Evolutionary conservation across 2,329 filamentous ascomycete genomes (phyloP), one percentile per base, ranked within the genome.

Genomic region (Stagonosporopsis tanaceti): DNA sequence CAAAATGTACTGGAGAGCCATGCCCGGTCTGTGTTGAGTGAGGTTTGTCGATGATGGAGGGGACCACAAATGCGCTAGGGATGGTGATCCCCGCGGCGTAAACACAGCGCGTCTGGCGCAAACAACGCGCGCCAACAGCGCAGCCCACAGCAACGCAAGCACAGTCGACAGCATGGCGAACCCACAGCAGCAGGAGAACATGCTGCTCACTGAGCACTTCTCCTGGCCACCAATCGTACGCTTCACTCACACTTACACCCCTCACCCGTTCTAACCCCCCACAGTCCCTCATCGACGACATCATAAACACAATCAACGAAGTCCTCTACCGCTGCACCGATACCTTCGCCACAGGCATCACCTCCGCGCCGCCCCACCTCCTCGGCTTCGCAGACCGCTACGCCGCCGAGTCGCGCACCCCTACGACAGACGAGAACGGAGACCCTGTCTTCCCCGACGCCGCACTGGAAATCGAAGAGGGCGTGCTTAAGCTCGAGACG

Each of bases 231-330:
- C 94, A 27, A 87, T 97, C 65, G 93, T 96, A 79, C 72, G 90
- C 62, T 15, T 12, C 12, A 6, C 12, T 3, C 30, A 9, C 30
- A 6, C 30, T 32, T 32, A 12, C 12, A 32, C 14, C 24, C 6
- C n/a, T 6, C 9, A 28, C 12, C 27, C 27, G 6, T 11, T 6
- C 41, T 53, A 34, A 53, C 8, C 15, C 6, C 6, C 12, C 3
- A 6, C 20, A 53, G 50, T 20, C 17, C n/a, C 87, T 99, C 39
- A 90, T 99, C 72, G 95, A 99, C 85, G 94, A 98, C 79, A 93
- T 98, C 68, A 97, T 98, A 81, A 97, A 98, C 82, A 91, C 90
- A 53, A 88, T 97, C 77, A 99, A 98, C 81, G 91, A 94, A 71
- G 86, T 97, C 69, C 90, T 95, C 70, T 95, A 96, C 78, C 90